These are phyloP conservation scores for Exophiala mesophila DNA, from an alignment of 2,329 filamentous ascomycete genomes.

Conservation along the genomic window DNA sequence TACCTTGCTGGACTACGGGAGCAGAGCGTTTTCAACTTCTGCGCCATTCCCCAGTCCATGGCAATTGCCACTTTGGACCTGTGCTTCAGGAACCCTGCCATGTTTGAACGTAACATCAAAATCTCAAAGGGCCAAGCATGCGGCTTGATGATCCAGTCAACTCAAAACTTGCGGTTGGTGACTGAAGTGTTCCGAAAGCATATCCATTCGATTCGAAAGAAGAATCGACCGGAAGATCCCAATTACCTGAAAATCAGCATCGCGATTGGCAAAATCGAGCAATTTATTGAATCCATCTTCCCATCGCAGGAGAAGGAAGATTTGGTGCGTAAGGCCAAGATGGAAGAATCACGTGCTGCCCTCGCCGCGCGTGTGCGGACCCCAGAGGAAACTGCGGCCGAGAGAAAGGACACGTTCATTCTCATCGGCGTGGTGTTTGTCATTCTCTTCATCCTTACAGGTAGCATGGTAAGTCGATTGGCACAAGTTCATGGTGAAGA, in stretches of 20 bases:
- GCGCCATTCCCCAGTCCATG: conserved; percentile 94
- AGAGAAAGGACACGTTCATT: conserved; percentile 53
- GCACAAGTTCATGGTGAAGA: not conserved
- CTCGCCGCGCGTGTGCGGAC: conserved; percentile 44
- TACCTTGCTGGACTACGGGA: conserved; percentile 94
- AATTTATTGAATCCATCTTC: conserved; percentile 76
- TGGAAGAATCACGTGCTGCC: conserved; percentile 27
- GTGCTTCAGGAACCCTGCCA: conserved; percentile 82
- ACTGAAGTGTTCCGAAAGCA: conserved; percentile 79
- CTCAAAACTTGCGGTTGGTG: conserved; percentile 77
- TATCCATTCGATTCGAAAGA: conserved; percentile 75
- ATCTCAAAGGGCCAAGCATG: conserved; percentile 95
- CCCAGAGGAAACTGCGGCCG: conserved; percentile 44
- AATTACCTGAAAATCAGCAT: conserved; percentile 89
- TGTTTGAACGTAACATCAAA: conserved; percentile 87
- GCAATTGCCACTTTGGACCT: conserved; percentile 90
- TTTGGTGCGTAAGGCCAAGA: conserved; percentile 47
- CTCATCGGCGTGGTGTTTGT: conserved; percentile 63
- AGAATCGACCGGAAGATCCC: conserved; percentile 89
- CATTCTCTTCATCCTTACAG: conserved; percentile 67
- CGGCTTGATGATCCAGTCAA: conserved; percentile 83
- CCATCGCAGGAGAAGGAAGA: conserved; percentile 68
- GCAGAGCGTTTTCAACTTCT: conserved; percentile 98
- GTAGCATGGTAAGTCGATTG: conserved; percentile 67
- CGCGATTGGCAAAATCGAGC: conserved; percentile 72